Conservation (phyloP, 768 basidiomycete genomes). For the Pulveroboletus frians region DNA sequence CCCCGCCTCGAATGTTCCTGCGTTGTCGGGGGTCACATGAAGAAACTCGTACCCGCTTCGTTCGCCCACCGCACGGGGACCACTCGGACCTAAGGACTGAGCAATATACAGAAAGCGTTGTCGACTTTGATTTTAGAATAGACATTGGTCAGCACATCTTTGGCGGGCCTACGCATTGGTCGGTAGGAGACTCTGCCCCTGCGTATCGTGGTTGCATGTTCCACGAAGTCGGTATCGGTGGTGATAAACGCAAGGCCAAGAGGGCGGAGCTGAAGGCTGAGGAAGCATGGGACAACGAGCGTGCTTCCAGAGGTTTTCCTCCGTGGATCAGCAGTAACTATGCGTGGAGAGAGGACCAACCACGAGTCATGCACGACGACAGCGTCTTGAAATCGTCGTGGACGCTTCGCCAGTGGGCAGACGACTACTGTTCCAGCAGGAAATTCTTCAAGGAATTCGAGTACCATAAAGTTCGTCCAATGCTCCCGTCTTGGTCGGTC, state of each 20-base stretch:
- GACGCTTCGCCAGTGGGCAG: conserved; percentile 73
- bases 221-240: conserved; percentile 44
- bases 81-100: conserved; percentile 37
- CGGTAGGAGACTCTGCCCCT: conserved; percentile 56
- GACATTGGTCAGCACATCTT: conserved; percentile 44
- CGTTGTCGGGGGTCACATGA: conserved; percentile 51
- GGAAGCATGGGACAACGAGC: conserved; percentile 42
- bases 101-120: conserved; percentile 51
- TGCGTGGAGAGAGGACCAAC: conserved; percentile 31
- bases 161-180: conserved; percentile 48
- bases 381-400: conserved; percentile 48
- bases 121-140: conserved; percentile 68
- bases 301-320: conserved; percentile 45
- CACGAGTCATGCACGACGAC: conserved; percentile 16
- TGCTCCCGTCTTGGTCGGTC: background rate
- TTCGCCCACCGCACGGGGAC: conserved; percentile 35
- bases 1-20: conserved; percentile 42
- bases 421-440: conserved; percentile 68
- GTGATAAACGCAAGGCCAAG: conserved; percentile 36
- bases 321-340: conserved; percentile 41
- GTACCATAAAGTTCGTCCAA: conserved; percentile 53
- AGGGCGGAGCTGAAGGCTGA: conserved; percentile 39
- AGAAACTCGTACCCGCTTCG: conserved; percentile 48
- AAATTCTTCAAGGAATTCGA: conserved; percentile 76
- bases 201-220: conserved; percentile 62